phyloP scores from a whole-genome alignment of 768 basidiomycete species.

The Lactarius deliciosus region DNA sequence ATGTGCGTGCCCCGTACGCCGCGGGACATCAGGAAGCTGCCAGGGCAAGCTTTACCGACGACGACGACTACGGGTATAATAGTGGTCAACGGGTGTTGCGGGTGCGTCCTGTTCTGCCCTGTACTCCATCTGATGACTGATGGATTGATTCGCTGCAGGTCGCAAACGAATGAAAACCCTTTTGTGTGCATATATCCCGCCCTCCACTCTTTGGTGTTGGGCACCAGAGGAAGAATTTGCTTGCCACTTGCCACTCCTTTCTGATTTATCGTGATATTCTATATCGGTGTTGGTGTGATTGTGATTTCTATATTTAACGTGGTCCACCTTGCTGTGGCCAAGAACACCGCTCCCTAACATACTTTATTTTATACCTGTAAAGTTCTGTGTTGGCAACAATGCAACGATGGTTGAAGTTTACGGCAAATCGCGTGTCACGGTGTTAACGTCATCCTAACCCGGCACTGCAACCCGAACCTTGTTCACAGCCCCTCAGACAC shows the following conservation, averaged over 20 bases:
- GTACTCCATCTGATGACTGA: not conserved
- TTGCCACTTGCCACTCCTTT: constrained; percentile 16
- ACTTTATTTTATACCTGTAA: constrained; percentile 16
- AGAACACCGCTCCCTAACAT: constrained; percentile 18
- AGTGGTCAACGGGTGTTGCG: constrained; percentile 36
- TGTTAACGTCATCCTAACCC: not conserved
- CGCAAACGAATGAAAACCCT: constrained; percentile 16
- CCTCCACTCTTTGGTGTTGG: not conserved
- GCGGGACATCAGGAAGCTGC: constrained; percentile 25
- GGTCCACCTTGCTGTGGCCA: constrained; percentile 11
- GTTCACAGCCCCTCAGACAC: not conserved
- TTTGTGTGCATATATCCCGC: constrained; percentile 7
- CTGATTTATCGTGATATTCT: constrained; percentile 23
- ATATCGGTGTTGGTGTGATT: constrained; percentile 1
- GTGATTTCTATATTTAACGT: constrained; percentile 6
- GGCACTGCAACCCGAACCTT: not conserved
- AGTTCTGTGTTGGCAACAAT: constrained; percentile 7
- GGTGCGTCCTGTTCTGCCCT: constrained; percentile 27
- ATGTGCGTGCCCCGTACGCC: not conserved
- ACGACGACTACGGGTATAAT: constrained; percentile 38
- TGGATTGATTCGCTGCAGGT: constrained; percentile 12
- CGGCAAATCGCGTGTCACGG: not conserved
- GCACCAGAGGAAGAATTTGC: not conserved
- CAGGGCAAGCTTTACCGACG: constrained; percentile 35
- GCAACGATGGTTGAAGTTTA: constrained; percentile 2